Evolutionary conservation across 352 stramenopile species (phyloP).

Genomic region (Globisporangium cylindrosporum): DNA sequence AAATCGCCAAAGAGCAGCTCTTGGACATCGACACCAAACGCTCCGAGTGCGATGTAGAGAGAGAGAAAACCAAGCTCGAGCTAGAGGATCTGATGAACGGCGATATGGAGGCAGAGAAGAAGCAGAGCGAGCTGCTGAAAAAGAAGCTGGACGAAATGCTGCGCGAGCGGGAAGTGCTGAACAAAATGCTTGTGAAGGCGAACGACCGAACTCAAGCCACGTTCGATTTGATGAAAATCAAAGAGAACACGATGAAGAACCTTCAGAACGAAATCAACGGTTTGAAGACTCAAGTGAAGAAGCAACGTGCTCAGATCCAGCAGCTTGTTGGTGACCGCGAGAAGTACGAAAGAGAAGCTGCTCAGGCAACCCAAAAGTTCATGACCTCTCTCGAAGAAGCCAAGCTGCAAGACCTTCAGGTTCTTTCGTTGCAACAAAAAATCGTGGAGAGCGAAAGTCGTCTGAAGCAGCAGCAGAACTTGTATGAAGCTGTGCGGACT

Average conservation of each 20-base stretch:
- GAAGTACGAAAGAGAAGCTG: slow-evolving; percentile 86
- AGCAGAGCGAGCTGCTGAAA: slow-evolving; percentile 63
- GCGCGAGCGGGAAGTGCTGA: slow-evolving; percentile 76
- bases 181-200: slow-evolving; percentile 87
- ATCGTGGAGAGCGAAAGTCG: slow-evolving; percentile 69
- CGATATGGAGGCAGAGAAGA: slow-evolving; percentile 57
- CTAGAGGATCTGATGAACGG: slow-evolving; percentile 68
- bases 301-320: slow-evolving; percentile 77
- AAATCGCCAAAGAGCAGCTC: slow-evolving; percentile 73
- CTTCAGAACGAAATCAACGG: slow-evolving; percentile 88
- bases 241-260: slow-evolving; percentile 90
- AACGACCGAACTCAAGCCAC: slow-evolving; percentile 75
- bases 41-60: slow-evolving; percentile 55
- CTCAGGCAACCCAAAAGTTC: slow-evolving; percentile 75
- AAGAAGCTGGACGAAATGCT: slow-evolving; percentile 84
- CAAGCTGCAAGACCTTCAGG: slow-evolving; percentile 74
- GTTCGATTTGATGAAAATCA: slow-evolving; percentile 91
- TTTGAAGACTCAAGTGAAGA: slow-evolving; percentile 78
- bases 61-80: slow-evolving; percentile 60
- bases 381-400: slow-evolving; percentile 79
- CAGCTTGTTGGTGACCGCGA: slow-evolving; percentile 83
- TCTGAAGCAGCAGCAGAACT: slow-evolving; percentile 93
- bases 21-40: slow-evolving; percentile 60
- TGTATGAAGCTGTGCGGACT: slow-evolving; percentile 90
- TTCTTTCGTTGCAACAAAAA: slow-evolving; percentile 72